Percentiles rank a stretch among this genome's conserved stretches.
Conservation (phyloP, 768 basidiomycete species). For the Dioszegia aurantiaca region DNA sequence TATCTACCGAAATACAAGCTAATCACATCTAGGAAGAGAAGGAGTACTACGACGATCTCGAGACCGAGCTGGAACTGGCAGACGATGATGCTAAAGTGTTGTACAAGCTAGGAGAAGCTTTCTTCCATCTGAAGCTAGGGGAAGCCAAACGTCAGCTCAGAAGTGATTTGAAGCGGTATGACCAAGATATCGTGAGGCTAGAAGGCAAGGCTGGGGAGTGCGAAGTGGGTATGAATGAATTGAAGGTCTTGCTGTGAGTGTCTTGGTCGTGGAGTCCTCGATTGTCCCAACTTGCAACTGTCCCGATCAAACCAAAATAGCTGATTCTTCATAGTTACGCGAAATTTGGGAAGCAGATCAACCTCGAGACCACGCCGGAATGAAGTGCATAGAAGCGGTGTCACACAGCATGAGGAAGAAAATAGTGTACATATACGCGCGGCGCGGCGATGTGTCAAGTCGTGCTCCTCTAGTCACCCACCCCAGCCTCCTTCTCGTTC, state of each 20-base stretch:
- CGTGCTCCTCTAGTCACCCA: not conserved
- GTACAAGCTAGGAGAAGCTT: conserved; percentile 89
- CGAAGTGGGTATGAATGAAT: conserved; percentile 50
- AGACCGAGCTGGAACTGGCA: conserved; percentile 79
- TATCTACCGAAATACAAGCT: no score
- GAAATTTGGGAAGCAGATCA: conserved; percentile 89
- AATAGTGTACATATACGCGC: no score
- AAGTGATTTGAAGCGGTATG: conserved; percentile 38
- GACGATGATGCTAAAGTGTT: conserved; percentile 73
- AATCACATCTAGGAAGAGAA: conserved; percentile 99
- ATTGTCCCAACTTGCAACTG: no score
- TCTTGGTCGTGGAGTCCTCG: no score
- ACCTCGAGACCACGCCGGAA: conserved; percentile 64
- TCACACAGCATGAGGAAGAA: no score
- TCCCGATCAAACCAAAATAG: no score
- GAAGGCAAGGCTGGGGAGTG: conserved; percentile 44
- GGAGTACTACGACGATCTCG: conserved; percentile 85
- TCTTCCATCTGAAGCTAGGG: conserved; percentile 70
- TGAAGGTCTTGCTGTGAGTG: conserved; percentile 52
- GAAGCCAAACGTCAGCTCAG: conserved; percentile 57
- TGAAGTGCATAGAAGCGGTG: no score
- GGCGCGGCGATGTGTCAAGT: no score
- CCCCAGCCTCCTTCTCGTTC: conserved; percentile 9
- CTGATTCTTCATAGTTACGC: conserved; percentile 62
- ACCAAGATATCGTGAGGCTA: conserved; percentile 39